Evolutionary conservation across 176 grass and related monocot genomes (phyloP).

Genomic region (Saccharum spontaneum): DNA sequence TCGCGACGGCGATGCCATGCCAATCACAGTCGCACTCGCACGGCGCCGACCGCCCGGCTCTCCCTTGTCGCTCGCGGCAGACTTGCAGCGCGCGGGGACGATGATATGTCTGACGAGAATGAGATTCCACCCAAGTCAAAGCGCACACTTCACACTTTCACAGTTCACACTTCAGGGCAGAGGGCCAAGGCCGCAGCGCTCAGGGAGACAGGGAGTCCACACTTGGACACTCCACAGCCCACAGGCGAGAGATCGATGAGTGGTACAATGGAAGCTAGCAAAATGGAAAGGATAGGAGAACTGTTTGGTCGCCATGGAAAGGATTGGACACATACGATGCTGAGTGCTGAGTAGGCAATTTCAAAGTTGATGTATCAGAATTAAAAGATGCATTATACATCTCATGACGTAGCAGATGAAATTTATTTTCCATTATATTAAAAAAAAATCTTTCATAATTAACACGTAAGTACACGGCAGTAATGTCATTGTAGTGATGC

Average conservation of each 20-base stretch:
- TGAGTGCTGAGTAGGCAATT: background rate
- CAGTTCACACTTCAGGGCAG: background rate
- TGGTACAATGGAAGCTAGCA: no score
- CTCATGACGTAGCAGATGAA: background rate
- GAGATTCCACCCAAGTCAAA: slow-evolving; percentile 13
- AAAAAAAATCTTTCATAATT: background rate
- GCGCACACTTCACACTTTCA: background rate
- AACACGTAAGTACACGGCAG: background rate
- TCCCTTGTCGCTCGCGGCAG: background rate
- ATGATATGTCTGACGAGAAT: background rate
- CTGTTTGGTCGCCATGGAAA: background rate
- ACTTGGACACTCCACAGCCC: background rate
- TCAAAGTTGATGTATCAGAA: no score
- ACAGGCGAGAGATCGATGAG: background rate
- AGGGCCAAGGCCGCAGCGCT: background rate
- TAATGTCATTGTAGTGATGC: background rate
- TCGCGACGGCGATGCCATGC: background rate
- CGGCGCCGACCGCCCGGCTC: background rate
- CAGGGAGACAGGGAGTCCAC: no score
- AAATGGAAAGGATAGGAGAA: background rate
- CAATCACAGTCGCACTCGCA: background rate
- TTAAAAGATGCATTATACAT: no score
- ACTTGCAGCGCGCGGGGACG: background rate
- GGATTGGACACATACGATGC: no score
- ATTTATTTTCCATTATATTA: background rate